Evolutionary conservation across 1,284 basidiomycete species (phyloP), one percentile per base, ranked within the genome.

Genomic region (Mycena citricolor): DNA sequence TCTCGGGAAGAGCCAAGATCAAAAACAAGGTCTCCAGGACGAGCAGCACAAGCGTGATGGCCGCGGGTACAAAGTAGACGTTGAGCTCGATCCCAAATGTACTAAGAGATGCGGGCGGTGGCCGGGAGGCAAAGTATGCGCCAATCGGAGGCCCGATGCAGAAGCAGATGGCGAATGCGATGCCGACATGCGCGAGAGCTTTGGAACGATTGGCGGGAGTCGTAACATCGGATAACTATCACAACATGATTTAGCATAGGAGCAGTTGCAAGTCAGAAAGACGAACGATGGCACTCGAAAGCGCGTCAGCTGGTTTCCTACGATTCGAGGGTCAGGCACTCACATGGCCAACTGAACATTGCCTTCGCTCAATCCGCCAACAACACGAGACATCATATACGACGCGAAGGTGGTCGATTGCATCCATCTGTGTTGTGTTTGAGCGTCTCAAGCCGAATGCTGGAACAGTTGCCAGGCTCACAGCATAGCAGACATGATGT

Each of bases 91-190:
- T 66, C 3, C 86, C 86, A 49, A 79, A 74, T 11, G 73, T 65
- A 32, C 70, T 71, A 57, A 81, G 62, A 8, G 78, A 75, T 12
- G 74, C 59, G 5, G 83, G 80, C 23, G 84, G 65, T n/a, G 83
- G 79, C 17, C 73, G 69, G 30, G 85, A 79, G 10, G 86, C 86
- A 63, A 90, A 89, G 61, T 89, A 88, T 7, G 86, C 88, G 32
- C 86, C 86, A 49, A 90, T 86, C 23, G 88, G 87, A 44, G 86
- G 87, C 14, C 88, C 88, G 37, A 89, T 83, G 67, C 86, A 80
- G 68, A 95, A 95, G 61, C 90, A 93, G 38, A 95, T 83, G 7
- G 90, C 89, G 59, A 97, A 97, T 1, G 94, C 93, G 41, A 95
- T 90, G 13, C 94, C 93, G 35, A 97, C 86, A 50, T 94, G 78